phyloP scores from a whole-genome alignment of 306 rosid species.

The Ammopiptanthus mongolicus region DNA sequence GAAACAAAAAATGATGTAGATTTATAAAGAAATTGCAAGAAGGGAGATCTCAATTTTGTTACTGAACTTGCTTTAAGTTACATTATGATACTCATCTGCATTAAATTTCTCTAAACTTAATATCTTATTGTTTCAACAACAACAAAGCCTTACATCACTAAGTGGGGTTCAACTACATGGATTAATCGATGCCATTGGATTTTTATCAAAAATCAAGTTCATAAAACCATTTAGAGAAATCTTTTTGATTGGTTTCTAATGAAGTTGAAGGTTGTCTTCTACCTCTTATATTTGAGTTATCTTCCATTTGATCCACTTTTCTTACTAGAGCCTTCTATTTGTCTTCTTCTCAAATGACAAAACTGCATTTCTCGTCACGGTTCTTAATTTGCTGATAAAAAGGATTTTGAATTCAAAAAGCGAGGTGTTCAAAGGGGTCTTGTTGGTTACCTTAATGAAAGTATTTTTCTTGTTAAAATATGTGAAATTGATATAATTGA shows the following conservation, averaged over 20 bases:
- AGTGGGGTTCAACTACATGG: background rate
- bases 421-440: background rate
- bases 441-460: background rate
- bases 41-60: constrained; percentile 12
- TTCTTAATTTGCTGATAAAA: background rate
- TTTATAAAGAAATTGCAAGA: background rate
- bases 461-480: background rate
- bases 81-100: background rate
- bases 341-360: background rate
- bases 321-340: background rate
- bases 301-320: background rate
- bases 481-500: background rate
- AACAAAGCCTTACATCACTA: background rate
- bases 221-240: background rate
- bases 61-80: background rate
- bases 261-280: background rate
- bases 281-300: background rate
- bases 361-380: background rate
- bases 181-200: no score
- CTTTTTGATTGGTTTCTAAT: background rate
- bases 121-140: background rate
- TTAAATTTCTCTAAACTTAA: background rate
- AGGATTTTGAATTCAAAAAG: constrained; percentile 2
- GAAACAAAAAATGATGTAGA: background rate
- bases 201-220: background rate